Conservation (phyloP, 495 filamentous ascomycete genomes). For the Podospora fimiseda region DNA sequence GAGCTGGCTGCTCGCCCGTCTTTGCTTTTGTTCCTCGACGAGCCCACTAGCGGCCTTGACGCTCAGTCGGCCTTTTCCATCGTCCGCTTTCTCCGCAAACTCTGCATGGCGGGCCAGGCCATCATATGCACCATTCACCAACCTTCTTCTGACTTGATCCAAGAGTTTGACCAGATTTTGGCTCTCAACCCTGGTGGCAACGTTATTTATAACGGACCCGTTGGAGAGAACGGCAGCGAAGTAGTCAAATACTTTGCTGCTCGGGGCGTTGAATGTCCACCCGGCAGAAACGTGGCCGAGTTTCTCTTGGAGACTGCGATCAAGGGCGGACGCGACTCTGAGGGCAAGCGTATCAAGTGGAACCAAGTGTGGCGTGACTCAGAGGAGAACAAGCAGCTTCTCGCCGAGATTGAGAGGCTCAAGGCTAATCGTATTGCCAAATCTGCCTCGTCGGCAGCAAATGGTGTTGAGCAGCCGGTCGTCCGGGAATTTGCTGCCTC, state of each 20-base stretch:
- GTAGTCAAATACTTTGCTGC: conserved; percentile 47
- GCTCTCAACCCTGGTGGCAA: conserved; percentile 64
- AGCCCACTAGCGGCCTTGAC: conserved; percentile 80
- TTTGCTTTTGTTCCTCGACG: conserved; percentile 69
- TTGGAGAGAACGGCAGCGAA: conserved; percentile 43
- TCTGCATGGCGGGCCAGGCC: conserved; percentile 68
- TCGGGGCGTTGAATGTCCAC: conserved; percentile 60
- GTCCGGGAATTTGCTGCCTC: conserved; percentile 32
- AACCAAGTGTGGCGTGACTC: conserved; percentile 67
- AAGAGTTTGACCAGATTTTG: conserved; percentile 68
- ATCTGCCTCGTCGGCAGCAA: conserved; percentile 25
- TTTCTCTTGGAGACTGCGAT: conserved; percentile 79
- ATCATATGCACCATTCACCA: conserved; percentile 76
- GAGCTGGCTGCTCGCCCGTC: conserved; percentile 84
- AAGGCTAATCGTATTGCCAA: conserved; percentile 26
- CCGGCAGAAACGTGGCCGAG: conserved; percentile 71
- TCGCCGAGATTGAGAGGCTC: conserved; percentile 65
- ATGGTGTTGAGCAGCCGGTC: too few species aligned
- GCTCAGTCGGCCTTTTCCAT: conserved; percentile 78
- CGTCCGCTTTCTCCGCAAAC: conserved; percentile 76
- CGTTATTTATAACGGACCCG: conserved; percentile 63
- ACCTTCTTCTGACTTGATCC: conserved; percentile 66
- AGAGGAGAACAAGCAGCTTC: conserved; percentile 57
- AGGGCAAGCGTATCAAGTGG: conserved; percentile 76
- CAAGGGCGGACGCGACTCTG: conserved; percentile 57